A percentile compares a stretch with the other conserved stretches of the same genome.
These are phyloP conservation scores for Verbena officinalis DNA, from an alignment of 257 asterid genomes.

Conservation along the genomic window DNA sequence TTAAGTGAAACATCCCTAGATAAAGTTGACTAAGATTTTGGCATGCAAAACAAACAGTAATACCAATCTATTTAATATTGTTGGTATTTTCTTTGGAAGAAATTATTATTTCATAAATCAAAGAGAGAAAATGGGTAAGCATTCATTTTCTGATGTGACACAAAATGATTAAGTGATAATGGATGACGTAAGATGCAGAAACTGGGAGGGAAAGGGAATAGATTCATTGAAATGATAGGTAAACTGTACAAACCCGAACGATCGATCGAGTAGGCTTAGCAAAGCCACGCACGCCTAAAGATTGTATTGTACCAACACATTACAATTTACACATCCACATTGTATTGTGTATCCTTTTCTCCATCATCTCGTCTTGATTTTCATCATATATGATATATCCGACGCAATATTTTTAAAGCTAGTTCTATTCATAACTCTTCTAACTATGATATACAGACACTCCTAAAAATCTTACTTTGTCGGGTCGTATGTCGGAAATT, in stretches of 20 bases:
- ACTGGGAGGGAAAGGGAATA: slow-evolving; percentile 37
- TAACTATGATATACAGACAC: too few relatives aligned
- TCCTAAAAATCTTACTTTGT: too few relatives aligned
- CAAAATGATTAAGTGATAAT: slow-evolving; percentile 19
- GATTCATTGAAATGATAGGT: slow-evolving; percentile 34
- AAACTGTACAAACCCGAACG: slow-evolving; percentile 21
- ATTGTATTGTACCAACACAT: too few relatives aligned
- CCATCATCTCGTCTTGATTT: slow-evolving; percentile 17
- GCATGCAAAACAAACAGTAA: too few relatives aligned
- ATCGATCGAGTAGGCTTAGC: slow-evolving; percentile 21
- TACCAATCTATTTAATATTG: neutral
- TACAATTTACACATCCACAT: neutral
- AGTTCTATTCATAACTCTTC: too few relatives aligned
- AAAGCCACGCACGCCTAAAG: slow-evolving; percentile 48
- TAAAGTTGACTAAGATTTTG: too few relatives aligned
- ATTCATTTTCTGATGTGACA: slow-evolving; percentile 19
- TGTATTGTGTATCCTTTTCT: slow-evolving; percentile 15
- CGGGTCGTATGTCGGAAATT: too few relatives aligned
- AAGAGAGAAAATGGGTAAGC: slow-evolving; percentile 1
- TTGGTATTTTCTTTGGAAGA: neutral
- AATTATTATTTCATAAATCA: slow-evolving; percentile 6
- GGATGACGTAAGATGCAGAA: slow-evolving; percentile 49
- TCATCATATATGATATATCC: too few relatives aligned
- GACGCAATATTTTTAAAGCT: too few relatives aligned
- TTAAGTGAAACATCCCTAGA: too few relatives aligned